A percentile compares a stretch with the other conserved stretches of the same genome.
These are phyloP conservation scores for Rhododendron simsii DNA, from an alignment of 148 eudicot species.

Conservation along the genomic window DNA sequence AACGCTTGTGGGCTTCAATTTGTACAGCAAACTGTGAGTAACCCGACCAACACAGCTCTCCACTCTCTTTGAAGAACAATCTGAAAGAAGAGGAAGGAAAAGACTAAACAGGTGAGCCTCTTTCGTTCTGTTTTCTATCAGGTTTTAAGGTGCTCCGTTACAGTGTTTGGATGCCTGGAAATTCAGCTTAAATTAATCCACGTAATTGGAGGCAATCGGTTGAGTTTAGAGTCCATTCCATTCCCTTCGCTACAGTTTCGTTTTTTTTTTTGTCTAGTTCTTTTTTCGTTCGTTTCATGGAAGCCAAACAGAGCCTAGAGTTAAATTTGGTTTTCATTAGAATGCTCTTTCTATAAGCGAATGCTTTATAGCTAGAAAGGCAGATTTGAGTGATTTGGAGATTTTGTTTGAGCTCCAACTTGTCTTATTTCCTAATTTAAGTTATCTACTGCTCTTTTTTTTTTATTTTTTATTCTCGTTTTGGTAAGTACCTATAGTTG, in stretches of 20 bases:
- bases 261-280: neutral
- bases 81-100: conserved; percentile 59
- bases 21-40: conserved; percentile 32
- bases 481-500: neutral
- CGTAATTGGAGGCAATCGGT: neutral
- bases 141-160: neutral
- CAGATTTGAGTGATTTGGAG: neutral
- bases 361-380: neutral
- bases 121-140: neutral
- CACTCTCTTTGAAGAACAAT: conserved; percentile 28
- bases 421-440: neutral
- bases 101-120: conserved; percentile 48
- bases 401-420: neutral
- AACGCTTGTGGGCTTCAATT: conserved; percentile 23
- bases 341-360: neutral
- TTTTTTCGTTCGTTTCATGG: neutral
- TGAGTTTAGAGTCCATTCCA: neutral
- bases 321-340: neutral
- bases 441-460: neutral
- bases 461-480: neutral
- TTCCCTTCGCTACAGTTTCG: neutral
- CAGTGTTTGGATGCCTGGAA: neutral
- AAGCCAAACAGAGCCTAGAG: neutral
- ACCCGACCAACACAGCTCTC: no score
- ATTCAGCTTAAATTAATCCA: neutral